Percentiles rank a stretch among this genome's conserved stretches.
Conservation (phyloP, 176 grass and related monocot genomes). For the Phoenix dactylifera region DNA sequence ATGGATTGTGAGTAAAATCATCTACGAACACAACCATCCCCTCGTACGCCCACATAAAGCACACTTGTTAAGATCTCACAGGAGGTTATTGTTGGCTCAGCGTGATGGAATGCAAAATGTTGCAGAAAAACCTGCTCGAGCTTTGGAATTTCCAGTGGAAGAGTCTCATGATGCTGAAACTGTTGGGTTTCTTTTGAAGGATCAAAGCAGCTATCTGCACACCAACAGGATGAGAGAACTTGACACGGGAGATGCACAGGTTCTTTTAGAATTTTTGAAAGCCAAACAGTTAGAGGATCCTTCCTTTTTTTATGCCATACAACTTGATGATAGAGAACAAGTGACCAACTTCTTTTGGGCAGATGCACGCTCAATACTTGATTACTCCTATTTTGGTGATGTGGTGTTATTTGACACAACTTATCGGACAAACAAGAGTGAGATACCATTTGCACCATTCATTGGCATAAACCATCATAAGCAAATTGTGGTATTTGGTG, state of each 20-base stretch:
- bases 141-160: constrained; percentile 28
- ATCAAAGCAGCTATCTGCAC: constrained; percentile 38
- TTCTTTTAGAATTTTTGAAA: constrained; percentile 51
- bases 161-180: constrained; percentile 23
- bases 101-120: constrained; percentile 2
- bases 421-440: constrained; percentile 32
- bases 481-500: constrained; percentile 36
- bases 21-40: constrained; percentile 43
- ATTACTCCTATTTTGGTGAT: constrained; percentile 45
- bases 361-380: constrained; percentile 40
- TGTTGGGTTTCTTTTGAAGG: constrained; percentile 37
- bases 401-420: constrained; percentile 45
- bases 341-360: constrained; percentile 39
- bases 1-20: constrained; percentile 34
- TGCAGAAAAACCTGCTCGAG: constrained; percentile 14
- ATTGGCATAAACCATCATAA: constrained; percentile 48
- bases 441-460: constrained; percentile 33
- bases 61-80: constrained; percentile 32
- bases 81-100: constrained; percentile 11
- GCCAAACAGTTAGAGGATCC: constrained; percentile 39
- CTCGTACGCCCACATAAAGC: constrained; percentile 32
- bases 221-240: constrained; percentile 34
- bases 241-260: constrained; percentile 32
- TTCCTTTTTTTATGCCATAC: constrained; percentile 43
- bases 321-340: constrained; percentile 41